Base-by-base conservation (phyloP, 768 basidiomycete species). In the Lactarius akahatsu region DNA sequence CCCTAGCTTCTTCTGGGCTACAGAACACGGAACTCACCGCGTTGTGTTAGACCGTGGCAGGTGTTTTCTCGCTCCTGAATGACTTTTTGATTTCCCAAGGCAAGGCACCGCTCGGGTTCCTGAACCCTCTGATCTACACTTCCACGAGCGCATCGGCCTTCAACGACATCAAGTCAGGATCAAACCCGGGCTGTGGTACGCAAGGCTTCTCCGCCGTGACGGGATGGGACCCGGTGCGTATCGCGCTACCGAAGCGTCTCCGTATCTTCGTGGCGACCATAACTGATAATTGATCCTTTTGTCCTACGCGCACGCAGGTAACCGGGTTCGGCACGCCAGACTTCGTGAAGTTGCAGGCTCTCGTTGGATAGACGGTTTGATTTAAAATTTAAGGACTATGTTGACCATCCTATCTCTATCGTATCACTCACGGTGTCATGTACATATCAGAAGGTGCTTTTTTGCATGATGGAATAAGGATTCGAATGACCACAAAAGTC, bases 171-270 rank as follows among this genome's bases (percentile, higher is more conserved):
- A 80, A 77, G 0, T 83, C 82, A 15, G 88, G 87, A 4, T 79
- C 79, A 2, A 89, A 88, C 72, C 86, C 87, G 3, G 88, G 87
- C 18, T 90, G 88, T 69, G 80, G 81, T 0, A 85, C 81, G 4
- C 73, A 75, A 57, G 86, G 86, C 77, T 75, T 75, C 60, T 61
- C 71, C 23, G 74, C 71, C 16, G 61, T 32, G 4, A 23, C 18
- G 11, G 66, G 71, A 11, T 71, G 71, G 72, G 69, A 72, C 50
- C 63, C 70, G 20, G 70, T 69, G 45, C 30, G 68, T n/a, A 38
- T 30, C 18, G 4, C 11, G 20, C 20, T n/a, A 45, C 18, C 9
- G 20, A 45, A 45, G 20, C 43, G 9, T 10, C 20, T 16, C 18
- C 43, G 20, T 20, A 20, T 20, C 8, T 16, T 2, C 20, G 9